phyloP scores from a whole-genome alignment of 306 rosid species.

The Ammopiptanthus mongolicus region DNA sequence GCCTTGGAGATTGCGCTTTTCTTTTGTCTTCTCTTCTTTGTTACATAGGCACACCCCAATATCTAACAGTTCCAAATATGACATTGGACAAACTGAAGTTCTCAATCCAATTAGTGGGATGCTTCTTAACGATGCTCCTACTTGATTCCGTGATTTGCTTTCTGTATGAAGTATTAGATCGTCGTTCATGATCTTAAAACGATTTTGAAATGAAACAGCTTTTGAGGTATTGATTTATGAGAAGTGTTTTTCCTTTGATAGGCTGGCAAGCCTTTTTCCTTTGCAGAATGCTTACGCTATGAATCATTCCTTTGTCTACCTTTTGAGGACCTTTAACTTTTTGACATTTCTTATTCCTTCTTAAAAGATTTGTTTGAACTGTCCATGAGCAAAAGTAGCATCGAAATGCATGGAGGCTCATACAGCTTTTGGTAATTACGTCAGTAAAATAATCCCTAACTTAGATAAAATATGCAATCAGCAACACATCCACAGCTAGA shows the following conservation, averaged over 20 bases:
- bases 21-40: too few relatives aligned
- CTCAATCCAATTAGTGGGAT: background rate
- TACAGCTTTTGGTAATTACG: background rate
- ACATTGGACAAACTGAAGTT: background rate
- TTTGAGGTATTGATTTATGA: conserved; percentile 6
- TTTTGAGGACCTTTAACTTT: background rate
- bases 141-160: background rate
- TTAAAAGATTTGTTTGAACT: conserved; percentile 6
- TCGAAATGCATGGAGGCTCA: background rate
- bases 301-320: conserved; percentile 27
- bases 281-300: conserved; percentile 39
- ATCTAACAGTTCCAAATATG: background rate
- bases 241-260: conserved; percentile 11
- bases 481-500: too few relatives aligned
- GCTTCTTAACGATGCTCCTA: background rate
- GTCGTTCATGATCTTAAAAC: background rate
- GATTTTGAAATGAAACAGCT: background rate
- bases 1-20: too few relatives aligned
- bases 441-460: background rate
- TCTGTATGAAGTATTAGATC: background rate
- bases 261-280: background rate
- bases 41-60: too few relatives aligned
- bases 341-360: conserved; percentile 8
- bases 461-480: too few relatives aligned
- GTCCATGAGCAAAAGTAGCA: background rate